These are phyloP conservation scores for Oryza australiensis DNA, from an alignment of 176 grass and related monocot species.

Conservation along the genomic window DNA sequence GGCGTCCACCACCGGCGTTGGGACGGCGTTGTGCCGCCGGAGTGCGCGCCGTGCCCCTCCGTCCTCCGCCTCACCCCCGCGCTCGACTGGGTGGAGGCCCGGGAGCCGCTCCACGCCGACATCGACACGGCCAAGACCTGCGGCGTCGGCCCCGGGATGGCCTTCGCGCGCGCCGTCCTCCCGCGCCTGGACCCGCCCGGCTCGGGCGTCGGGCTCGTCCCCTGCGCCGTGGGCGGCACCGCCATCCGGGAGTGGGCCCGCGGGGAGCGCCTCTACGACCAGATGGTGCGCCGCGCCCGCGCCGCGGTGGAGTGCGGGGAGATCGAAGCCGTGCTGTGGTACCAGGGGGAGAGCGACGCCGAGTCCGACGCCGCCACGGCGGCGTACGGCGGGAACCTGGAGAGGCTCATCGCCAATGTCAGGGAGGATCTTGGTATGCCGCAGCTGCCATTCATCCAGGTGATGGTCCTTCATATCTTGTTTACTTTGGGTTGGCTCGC, in stretches of 20 bases:
- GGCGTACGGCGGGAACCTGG: conserved; percentile 56
- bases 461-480: conserved; percentile 12
- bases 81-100: conserved; percentile 60
- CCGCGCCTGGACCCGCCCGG: conserved; percentile 11
- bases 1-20: conserved; percentile 62
- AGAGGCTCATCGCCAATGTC: conserved; percentile 62
- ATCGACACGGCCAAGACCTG: conserved; percentile 70
- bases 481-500: background rate
- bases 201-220: conserved; percentile 59
- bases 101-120: conserved; percentile 78
- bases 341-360: conserved; percentile 91
- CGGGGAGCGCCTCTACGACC: conserved; percentile 63
- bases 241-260: conserved; percentile 75
- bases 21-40: conserved; percentile 71
- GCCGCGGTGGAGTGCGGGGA: conserved; percentile 49
- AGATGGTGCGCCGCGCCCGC: conserved; percentile 68
- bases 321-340: conserved; percentile 84
- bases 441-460: conserved; percentile 87
- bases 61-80: conserved; percentile 63
- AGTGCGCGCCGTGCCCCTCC: conserved; percentile 48
- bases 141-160: conserved; percentile 80
- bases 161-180: conserved; percentile 62
- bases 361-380: conserved; percentile 38
- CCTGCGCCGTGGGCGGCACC: conserved; percentile 82
- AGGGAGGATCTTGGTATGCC: conserved; percentile 67